These are phyloP conservation scores for Boletus reticulatus DNA, from an alignment of 768 basidiomycete genomes.

Conservation along the genomic window DNA sequence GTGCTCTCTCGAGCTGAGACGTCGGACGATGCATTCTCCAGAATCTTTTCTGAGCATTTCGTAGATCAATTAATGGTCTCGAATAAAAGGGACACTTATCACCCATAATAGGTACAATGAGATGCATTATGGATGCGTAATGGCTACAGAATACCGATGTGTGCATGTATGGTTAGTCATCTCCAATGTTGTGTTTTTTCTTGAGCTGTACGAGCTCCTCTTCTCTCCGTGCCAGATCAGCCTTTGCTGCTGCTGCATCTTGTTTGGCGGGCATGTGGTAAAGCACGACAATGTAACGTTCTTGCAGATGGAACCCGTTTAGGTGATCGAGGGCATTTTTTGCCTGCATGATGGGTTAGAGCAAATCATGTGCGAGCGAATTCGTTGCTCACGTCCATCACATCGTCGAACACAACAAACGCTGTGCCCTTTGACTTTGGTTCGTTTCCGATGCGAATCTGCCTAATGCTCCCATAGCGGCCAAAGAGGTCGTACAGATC, in stretches of 20 bases:
- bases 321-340: constrained; percentile 96
- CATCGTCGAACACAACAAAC: constrained; percentile 94
- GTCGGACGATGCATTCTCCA: constrained; percentile 12
- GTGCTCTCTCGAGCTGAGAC: neutral
- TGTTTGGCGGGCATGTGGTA: constrained; percentile 99
- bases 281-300: constrained; percentile 96
- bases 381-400: constrained; percentile 75
- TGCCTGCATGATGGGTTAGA: constrained; percentile 52
- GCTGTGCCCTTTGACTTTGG: constrained; percentile 94
- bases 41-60: constrained; percentile 2
- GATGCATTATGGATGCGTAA: neutral
- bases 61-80: constrained; percentile 6
- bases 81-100: constrained; percentile 7
- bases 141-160: constrained; percentile 11
- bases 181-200: constrained; percentile 81
- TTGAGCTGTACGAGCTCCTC: constrained; percentile 87
- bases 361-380: neutral
- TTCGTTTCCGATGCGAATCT: constrained; percentile 91
- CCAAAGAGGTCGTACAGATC: constrained; percentile 97
- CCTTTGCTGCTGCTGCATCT: constrained; percentile 89
- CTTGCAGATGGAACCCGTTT: constrained; percentile 97
- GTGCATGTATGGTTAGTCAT: constrained; percentile 45
- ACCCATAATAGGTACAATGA: constrained; percentile 4
- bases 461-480: constrained; percentile 94
- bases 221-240: constrained; percentile 88